Base-by-base conservation (phyloP, 257 asterid genomes). In the Nicotiana knightiana region DNA sequence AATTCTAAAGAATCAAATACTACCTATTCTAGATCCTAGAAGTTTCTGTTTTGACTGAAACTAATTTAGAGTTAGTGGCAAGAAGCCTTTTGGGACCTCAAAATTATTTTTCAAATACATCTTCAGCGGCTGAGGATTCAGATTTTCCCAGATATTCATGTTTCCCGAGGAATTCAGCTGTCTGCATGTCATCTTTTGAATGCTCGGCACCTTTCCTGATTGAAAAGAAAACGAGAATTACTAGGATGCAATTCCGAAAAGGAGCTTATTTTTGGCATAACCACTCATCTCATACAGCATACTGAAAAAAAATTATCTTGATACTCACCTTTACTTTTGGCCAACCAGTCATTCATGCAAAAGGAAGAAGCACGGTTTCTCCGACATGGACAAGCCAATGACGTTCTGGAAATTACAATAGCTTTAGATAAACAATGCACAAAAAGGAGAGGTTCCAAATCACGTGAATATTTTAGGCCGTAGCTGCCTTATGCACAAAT, bases 311-410 rank as follows among this genome's bases (percentile, higher is more conserved):
- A 17, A 55, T 48, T 43, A 82, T 82, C 71, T 64, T 68, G 63
- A 53, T 73, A 77, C 90, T 88, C 84, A 95, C 99, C 92, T 85
- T 81, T 87, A 81, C 85, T 85, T 71, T 83, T 76, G 63, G 77
- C 24, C 43, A 87, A 67, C 86, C 85, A 81, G 71, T 86, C 46
- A 81, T 81, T 81, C 51, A 71, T 84, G 62, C 82, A 87, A 73
- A 85, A 77, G 62, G 82, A 81, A 24, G 93, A 86, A 82, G 81
- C 33, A 15, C 86, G 88, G 84, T 73, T 85, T 85, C 88, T 86
- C 81, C 87, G 30, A 79, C 91, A 77, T 82, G 88, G 65, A 83
- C 46, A 77, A 33, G 64, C 53, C 86, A 86, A 77, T 67, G 89
- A 81, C 67, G 81, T 86, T 85, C 92, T 88, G 89, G 80, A 88